Evolutionary conservation across 164 flowering plant species (phyloP).

Genomic region (Magnolia sinica): DNA sequence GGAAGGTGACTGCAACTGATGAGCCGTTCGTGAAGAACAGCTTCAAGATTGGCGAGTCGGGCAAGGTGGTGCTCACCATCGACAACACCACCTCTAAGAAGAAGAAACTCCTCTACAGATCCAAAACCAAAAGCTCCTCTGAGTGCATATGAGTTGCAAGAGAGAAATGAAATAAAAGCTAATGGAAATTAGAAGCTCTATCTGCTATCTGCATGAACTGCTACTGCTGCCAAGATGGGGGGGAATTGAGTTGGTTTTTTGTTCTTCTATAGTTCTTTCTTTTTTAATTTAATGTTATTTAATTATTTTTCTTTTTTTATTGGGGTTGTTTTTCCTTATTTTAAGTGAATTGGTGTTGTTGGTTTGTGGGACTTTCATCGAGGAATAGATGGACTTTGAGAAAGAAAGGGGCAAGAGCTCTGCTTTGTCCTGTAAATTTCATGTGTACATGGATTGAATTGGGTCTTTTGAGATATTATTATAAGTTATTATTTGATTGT

Average conservation of each 20-base stretch:
- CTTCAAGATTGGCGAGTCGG: conserved; percentile 70
- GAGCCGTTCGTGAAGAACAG: conserved; percentile 53
- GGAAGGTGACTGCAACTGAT: conserved; percentile 51
- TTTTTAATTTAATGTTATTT: conserved; percentile 3
- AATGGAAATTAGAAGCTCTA: not conserved
- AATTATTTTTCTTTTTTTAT: not conserved
- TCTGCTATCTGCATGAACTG: not conserved
- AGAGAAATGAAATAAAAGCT: not conserved
- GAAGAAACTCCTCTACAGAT: conserved; percentile 87
- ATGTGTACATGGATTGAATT: conserved; percentile 8
- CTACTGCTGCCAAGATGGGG: not conserved
- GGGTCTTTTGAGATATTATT: too few relatives aligned
- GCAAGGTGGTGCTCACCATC: conserved; percentile 69
- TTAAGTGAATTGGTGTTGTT: conserved; percentile 9
- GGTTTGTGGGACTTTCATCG: conserved; percentile 14
- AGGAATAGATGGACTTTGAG: conserved; percentile 4
- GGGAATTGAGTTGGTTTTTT: not conserved
- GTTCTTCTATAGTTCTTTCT: not conserved
- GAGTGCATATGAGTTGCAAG: conserved; percentile 12
- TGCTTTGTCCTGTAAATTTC: conserved; percentile 16
- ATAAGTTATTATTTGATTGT: not conserved
- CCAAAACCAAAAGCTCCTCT: conserved; percentile 51
- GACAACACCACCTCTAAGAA: conserved; percentile 82
- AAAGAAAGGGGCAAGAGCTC: conserved; percentile 1
- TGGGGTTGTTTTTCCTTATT: not conserved